phyloP scores from a whole-genome alignment of 2,329 filamentous ascomycete species.

The Coniochaeta ligniaria region DNA sequence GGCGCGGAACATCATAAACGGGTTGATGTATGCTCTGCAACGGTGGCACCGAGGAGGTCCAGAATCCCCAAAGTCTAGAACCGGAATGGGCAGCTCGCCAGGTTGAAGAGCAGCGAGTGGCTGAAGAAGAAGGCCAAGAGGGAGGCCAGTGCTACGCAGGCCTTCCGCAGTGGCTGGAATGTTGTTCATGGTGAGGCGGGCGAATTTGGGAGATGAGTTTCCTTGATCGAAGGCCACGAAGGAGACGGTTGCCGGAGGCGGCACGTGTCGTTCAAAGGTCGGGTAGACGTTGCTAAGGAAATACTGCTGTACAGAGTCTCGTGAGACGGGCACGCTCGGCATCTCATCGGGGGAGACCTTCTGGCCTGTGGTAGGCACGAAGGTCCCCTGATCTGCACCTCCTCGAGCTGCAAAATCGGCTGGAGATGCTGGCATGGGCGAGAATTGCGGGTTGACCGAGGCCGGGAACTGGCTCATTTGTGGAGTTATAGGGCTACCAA shows the following conservation, averaged over 20 bases:
- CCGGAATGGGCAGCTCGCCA: conserved; percentile 80
- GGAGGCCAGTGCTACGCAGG: conserved; percentile 71
- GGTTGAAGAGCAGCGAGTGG: conserved; percentile 76
- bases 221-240: conserved; percentile 95
- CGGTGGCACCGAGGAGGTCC: conserved; percentile 87
- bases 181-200: conserved; percentile 85
- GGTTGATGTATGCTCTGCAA: conserved; percentile 96
- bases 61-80: conserved; percentile 87
- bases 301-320: conserved; percentile 75
- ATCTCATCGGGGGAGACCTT: conserved; percentile 87
- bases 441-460: conserved; percentile 45
- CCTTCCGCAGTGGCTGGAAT: conserved; percentile 80
- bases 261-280: conserved; percentile 89
- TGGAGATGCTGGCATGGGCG: conserved; percentile 31
- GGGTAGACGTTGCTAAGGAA: conserved; percentile 86
- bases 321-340: conserved; percentile 79
- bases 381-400: conserved; percentile 27
- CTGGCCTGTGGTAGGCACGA: conserved; percentile 56
- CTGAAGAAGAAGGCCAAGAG: conserved; percentile 82
- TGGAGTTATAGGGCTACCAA: conserved; percentile 32
- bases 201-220: conserved; percentile 91
- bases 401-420: conserved; percentile 39
- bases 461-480: conserved; percentile 55
- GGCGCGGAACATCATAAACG: conserved; percentile 94
- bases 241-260: conserved; percentile 79